A percentile compares a stretch with the other conserved stretches of the same genome.
These are phyloP conservation scores for Neonectria punicea DNA, from an alignment of 2,329 filamentous ascomycete species.

Conservation along the genomic window DNA sequence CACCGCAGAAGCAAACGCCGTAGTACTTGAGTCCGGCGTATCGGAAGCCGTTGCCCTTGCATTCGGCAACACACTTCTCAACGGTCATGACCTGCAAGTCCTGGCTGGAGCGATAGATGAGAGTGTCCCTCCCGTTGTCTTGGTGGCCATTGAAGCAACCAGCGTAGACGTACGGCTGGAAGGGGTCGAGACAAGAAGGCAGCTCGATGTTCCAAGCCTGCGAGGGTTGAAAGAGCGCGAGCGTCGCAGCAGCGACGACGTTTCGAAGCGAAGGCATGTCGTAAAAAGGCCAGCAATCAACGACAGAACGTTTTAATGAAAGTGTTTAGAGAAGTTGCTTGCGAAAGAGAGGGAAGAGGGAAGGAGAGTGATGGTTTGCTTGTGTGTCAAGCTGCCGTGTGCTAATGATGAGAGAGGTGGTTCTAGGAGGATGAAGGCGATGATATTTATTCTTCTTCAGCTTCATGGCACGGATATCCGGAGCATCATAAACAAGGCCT, in stretches of 20 bases:
- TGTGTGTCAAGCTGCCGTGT: slow-evolving; percentile 34
- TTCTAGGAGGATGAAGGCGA: slow-evolving; percentile 14
- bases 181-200: slow-evolving; percentile 56
- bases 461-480: neutral
- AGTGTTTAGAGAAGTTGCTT: slow-evolving; percentile 27
- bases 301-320: slow-evolving; percentile 34
- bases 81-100: slow-evolving; percentile 56
- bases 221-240: slow-evolving; percentile 50
- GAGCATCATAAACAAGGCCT: neutral
- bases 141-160: slow-evolving; percentile 56
- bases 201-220: slow-evolving; percentile 57
- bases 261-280: slow-evolving; percentile 37
- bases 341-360: slow-evolving; percentile 29
- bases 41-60: slow-evolving; percentile 63
- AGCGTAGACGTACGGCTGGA: slow-evolving; percentile 59
- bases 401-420: slow-evolving; percentile 26
- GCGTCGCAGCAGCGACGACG: slow-evolving; percentile 51
- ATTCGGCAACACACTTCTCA: slow-evolving; percentile 59
- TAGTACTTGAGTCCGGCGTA: slow-evolving; percentile 64
- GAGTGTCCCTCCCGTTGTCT: slow-evolving; percentile 48
- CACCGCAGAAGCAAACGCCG: slow-evolving; percentile 63
- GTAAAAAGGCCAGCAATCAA: slow-evolving; percentile 20
- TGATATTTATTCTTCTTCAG: slow-evolving; percentile 37
- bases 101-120: slow-evolving; percentile 55
- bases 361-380: slow-evolving; percentile 33